Evolutionary conservation across 164 flowering plant species (phyloP), one percentile per base, ranked within the genome.

Genomic region (Annona cherimola): DNA sequence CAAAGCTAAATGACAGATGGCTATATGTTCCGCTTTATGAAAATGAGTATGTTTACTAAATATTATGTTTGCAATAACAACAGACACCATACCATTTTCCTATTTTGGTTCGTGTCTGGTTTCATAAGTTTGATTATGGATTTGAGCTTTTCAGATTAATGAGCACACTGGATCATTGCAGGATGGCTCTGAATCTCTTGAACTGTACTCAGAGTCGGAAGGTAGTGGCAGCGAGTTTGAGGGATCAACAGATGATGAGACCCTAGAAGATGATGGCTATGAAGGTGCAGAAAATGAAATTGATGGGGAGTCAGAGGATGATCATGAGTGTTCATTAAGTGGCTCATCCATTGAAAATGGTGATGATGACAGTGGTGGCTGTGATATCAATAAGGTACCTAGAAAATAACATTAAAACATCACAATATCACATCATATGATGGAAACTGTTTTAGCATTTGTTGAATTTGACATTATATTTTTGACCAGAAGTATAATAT

Each of bases 151-250:
- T 61, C 57, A 54, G 73, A 57, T 60, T 69, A n/a, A 40, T 73
- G 69, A 73, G 71, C 60, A 76, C 68, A 74, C 26, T 68, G 64
- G 75, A 42, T 68, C 69, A 3, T 80, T 77, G 64, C 89, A 88
- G 92, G 93, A 86, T 70, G 90, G 80, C 71, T 78, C 90, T 39
- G 41, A 81, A 71, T 79, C 91, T 42, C 80, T 87, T 45, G 90
- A 81, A 64, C 14, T 87, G n/a, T 89, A 87, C 79, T 78, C 95
- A 54, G 96, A 87, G 67, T 75, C 95, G 72, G 98, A 95, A 78
- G 91, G 79, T 61, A 88, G 89, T 82, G 90, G 87, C 35, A 83
- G 85, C 83, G 96, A 81, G 80, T 86, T 83, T 74, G 97, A 86
- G 60, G 92, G 85, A 78, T 86, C 69, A 46, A 83, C 87, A 78